phyloP scores from a whole-genome alignment of 768 basidiomycete species.

The Termitomyces sp. region DNA sequence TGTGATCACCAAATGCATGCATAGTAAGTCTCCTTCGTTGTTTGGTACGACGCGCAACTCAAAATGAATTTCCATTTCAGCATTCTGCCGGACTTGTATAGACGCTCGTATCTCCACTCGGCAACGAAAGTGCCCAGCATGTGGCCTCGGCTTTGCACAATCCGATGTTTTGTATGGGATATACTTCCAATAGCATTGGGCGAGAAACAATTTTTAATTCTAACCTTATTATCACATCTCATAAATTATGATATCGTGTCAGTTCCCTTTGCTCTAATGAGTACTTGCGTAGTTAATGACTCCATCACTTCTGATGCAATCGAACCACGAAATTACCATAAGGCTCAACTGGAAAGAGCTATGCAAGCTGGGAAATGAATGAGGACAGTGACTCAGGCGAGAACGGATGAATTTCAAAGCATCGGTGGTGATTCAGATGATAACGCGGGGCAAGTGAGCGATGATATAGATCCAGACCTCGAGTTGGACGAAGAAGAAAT shows the following conservation, averaged over 20 bases:
- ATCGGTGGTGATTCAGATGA: conserved; percentile 16
- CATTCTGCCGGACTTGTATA: conserved; percentile 81
- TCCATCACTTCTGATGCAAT: neutral
- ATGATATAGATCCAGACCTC: conserved; percentile 8
- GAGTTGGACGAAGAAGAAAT: conserved; percentile 20
- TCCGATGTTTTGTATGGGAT: conserved; percentile 60
- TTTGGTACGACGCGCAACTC: neutral
- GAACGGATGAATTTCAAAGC: conserved; percentile 21
- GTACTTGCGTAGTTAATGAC: conserved; percentile 4
- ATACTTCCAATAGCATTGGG: conserved; percentile 37
- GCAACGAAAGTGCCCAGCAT: conserved; percentile 92
- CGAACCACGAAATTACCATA: too few relatives aligned
- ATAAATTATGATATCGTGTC: conserved; percentile 9
- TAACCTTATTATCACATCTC: conserved; percentile 15
- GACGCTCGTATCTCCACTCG: conserved; percentile 85
- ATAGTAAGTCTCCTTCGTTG: conserved; percentile 53
- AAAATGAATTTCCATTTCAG: conserved; percentile 30
- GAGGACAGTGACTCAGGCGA: conserved; percentile 18
- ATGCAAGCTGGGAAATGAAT: conserved; percentile 19
- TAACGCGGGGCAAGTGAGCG: conserved; percentile 2
- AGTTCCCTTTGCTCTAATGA: conserved; percentile 1
- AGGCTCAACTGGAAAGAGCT: conserved; percentile 14
- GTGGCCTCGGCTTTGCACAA: conserved; percentile 74
- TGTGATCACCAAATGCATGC: conserved; percentile 85
- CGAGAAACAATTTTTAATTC: neutral